phyloP scores from a whole-genome alignment of 768 basidiomycete species.

The Trametes punicea region DNA sequence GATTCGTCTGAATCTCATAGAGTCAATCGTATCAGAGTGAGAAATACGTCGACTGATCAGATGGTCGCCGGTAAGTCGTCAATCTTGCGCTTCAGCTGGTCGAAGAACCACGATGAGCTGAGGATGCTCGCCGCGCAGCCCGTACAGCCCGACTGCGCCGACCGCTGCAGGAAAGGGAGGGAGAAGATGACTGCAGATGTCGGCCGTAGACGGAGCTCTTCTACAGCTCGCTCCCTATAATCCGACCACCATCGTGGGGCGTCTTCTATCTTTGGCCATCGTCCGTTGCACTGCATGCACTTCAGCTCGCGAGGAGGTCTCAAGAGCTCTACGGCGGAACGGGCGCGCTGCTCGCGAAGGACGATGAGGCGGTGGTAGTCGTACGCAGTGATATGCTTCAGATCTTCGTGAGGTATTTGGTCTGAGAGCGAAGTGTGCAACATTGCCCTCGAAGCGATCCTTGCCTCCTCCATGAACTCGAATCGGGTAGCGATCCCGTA shows the following conservation, averaged over 20 bases:
- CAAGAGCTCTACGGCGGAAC: slow-evolving; percentile 47
- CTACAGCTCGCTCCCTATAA: slow-evolving; percentile 53
- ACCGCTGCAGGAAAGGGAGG: slow-evolving; percentile 54
- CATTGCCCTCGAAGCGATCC: slow-evolving; percentile 56
- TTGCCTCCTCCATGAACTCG: slow-evolving; percentile 61
- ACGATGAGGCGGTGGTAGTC: slow-evolving; percentile 63
- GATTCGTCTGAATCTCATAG: too few species aligned
- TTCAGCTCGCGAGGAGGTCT: slow-evolving; percentile 46
- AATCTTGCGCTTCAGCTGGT: slow-evolving; percentile 52
- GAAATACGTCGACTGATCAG: neutral
- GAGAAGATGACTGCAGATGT: slow-evolving; percentile 59
- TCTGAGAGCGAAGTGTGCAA: slow-evolving; percentile 52
- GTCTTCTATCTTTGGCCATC: slow-evolving; percentile 39
- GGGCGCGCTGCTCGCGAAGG: slow-evolving; percentile 53
- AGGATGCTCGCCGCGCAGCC: slow-evolving; percentile 68
- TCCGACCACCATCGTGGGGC: slow-evolving; percentile 70
- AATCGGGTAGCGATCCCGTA: slow-evolving; percentile 70
- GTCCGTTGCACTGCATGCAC: slow-evolving; percentile 68
- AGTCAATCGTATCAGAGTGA: neutral
- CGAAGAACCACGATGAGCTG: slow-evolving; percentile 55
- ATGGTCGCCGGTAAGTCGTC: slow-evolving; percentile 49
- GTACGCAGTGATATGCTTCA: slow-evolving; percentile 64
- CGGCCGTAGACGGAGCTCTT: slow-evolving; percentile 55
- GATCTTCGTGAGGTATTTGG: slow-evolving; percentile 56
- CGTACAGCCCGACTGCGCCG: slow-evolving; percentile 49